phyloP scores from a whole-genome alignment of 768 basidiomycete species.

The Podaxis sp. region DNA sequence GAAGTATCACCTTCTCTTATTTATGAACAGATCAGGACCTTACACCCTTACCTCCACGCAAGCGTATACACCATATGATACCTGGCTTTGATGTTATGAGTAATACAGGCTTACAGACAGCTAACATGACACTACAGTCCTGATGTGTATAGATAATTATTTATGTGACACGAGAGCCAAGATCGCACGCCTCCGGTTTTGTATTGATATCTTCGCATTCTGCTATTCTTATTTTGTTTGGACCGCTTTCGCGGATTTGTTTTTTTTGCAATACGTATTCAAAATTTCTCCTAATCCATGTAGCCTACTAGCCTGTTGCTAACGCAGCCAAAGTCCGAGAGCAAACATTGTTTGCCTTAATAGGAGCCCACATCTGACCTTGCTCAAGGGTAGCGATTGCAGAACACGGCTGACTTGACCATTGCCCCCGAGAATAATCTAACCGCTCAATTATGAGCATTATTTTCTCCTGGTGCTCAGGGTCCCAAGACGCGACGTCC shows the following conservation, averaged over 20 bases:
- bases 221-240: slow-evolving; percentile 11
- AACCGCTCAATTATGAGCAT: too few species aligned
- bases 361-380: background rate
- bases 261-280: background rate
- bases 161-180: background rate
- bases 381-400: background rate
- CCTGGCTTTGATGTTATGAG: slow-evolving; percentile 52
- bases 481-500: too few species aligned
- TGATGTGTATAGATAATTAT: slow-evolving; percentile 25
- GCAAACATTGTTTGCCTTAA: background rate
- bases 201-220: slow-evolving; percentile 18
- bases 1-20: slow-evolving; percentile 15
- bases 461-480: too few species aligned
- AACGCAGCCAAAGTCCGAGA: background rate
- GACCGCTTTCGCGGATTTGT: slow-evolving; percentile 3
- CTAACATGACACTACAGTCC: slow-evolving; percentile 51
- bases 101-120: slow-evolving; percentile 48
- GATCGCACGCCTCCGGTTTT: slow-evolving; percentile 14
- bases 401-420: too few species aligned
- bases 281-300: background rate
- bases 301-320: background rate
- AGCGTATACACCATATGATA: slow-evolving; percentile 65
- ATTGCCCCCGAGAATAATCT: too few species aligned
- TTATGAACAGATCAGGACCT: slow-evolving; percentile 38
- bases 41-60: slow-evolving; percentile 51